phyloP scores from a whole-genome alignment of 345 rosid genomes.

The Crucihimalaya himalaica region DNA sequence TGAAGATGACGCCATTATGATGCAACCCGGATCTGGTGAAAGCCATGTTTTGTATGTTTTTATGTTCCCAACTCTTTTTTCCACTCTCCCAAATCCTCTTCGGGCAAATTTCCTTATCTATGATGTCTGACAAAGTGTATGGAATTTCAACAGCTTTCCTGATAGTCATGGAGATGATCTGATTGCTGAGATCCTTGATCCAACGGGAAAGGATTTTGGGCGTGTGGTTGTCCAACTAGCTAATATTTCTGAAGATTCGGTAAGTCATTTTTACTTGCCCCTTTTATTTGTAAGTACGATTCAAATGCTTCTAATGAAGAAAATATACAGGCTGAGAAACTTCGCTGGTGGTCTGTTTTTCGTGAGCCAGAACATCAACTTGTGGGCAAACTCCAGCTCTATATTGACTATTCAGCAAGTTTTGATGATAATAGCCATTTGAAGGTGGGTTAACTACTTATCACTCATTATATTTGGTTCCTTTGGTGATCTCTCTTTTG shows the following conservation, averaged over 20 bases:
- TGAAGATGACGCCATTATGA: conserved; percentile 72
- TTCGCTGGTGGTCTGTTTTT: conserved; percentile 93
- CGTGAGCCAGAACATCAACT: conserved; percentile 93
- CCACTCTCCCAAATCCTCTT: conserved; percentile 14
- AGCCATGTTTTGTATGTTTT: conserved; percentile 82
- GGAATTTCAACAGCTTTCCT: conserved; percentile 75
- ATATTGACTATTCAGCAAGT: conserved; percentile 76
- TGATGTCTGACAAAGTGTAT: conserved; percentile 32
- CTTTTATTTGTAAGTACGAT: conserved; percentile 10
- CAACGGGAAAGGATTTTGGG: conserved; percentile 81
- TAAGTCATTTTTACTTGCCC: conserved; percentile 35
- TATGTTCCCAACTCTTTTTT: conserved; percentile 19
- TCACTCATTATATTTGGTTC: conserved; percentile 17
- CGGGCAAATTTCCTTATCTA: conserved; percentile 16
- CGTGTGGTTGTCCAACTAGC: conserved; percentile 94
- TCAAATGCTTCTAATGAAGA: conserved; percentile 37
- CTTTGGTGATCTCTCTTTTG: not conserved
- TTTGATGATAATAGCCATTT: conserved; percentile 75
- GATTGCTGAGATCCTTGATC: conserved; percentile 83
- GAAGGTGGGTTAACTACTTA: conserved; percentile 55
- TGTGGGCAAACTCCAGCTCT: conserved; percentile 85
- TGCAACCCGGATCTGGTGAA: conserved; percentile 99
- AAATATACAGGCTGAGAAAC: conserved; percentile 73
- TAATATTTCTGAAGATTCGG: conserved; percentile 70
- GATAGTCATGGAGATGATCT: conserved; percentile 94